Evolutionary conservation across 768 basidiomycete genomes (phyloP).

Genomic region (Royoungia palumana): DNA sequence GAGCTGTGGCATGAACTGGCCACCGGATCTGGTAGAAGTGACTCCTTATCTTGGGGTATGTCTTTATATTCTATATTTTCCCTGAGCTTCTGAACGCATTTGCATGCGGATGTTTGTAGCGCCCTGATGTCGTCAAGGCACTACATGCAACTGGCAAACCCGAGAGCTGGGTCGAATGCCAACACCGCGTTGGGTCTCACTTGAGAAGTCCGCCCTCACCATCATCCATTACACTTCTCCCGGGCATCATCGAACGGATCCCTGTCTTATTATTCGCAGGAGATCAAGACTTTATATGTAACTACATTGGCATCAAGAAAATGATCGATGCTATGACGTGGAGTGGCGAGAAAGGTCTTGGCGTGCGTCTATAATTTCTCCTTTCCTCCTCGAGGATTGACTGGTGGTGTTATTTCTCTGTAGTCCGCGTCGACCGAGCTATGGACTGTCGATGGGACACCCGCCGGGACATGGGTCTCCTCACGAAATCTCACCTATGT

Average conservation of each 20-base stretch:
- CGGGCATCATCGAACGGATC: conserved; percentile 72
- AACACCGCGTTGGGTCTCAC: conserved; percentile 56
- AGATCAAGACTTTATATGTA: conserved; percentile 96
- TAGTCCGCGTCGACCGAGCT: conserved; percentile 67
- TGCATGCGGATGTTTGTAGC: conserved; percentile 41
- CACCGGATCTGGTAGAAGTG: conserved; percentile 74
- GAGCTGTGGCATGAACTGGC: conserved; percentile 98
- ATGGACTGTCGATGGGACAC: conserved; percentile 70
- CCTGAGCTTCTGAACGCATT: not conserved
- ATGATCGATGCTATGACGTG: conserved; percentile 82
- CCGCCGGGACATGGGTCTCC: conserved; percentile 89
- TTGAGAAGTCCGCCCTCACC: conserved; percentile 55
- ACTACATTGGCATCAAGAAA: conserved; percentile 86
- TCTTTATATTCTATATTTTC: conserved; percentile 8
- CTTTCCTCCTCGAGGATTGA: conserved; percentile 1
- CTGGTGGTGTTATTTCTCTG: not conserved
- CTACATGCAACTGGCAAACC: conserved; percentile 78
- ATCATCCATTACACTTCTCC: conserved; percentile 74
- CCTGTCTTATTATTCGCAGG: conserved; percentile 91
- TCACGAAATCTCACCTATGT: conserved; percentile 91
- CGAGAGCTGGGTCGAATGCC: conserved; percentile 88
- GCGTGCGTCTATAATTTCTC: conserved; percentile 47
- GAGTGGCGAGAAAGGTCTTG: conserved; percentile 82
- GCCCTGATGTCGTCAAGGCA: conserved; percentile 73
- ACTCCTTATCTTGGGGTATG: conserved; percentile 78